A percentile compares a stretch with the other conserved stretches of the same genome.
Conservation (phyloP, 2,329 filamentous ascomycete species). For the Colletotrichum tabaci region DNA sequence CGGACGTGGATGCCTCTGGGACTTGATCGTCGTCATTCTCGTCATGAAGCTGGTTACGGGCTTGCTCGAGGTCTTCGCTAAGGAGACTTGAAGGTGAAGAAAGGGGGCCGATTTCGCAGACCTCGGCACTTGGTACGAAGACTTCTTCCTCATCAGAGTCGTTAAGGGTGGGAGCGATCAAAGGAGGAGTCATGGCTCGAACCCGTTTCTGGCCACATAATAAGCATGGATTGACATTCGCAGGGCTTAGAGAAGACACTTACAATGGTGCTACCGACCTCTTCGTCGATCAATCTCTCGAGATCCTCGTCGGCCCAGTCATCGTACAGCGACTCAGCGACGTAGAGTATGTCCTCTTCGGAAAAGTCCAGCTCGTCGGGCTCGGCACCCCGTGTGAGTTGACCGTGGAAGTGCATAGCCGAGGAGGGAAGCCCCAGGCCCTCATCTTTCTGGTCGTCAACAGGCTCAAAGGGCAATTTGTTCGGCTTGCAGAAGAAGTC, state of each 20-base stretch:
- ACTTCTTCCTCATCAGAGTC: constrained; percentile 27
- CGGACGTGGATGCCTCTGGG: neutral
- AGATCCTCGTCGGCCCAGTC: neutral
- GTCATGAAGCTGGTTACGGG: constrained; percentile 24
- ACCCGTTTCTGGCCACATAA: constrained; percentile 29
- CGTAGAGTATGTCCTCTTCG: constrained; percentile 22
- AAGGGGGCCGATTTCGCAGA: constrained; percentile 48
- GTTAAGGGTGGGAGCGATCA: neutral
- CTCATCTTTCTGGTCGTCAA: constrained; percentile 39
- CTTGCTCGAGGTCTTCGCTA: constrained; percentile 17
- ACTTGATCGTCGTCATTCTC: neutral
- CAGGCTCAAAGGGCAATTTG: constrained; percentile 29
- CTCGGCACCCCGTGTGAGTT: constrained; percentile 27
- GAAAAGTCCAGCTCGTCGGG: constrained; percentile 26
- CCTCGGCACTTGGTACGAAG: constrained; percentile 44
- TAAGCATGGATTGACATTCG: constrained; percentile 4
- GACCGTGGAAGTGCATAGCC: constrained; percentile 28
- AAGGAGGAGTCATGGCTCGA: constrained; percentile 11
- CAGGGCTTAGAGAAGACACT: neutral
- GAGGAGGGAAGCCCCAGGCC: constrained; percentile 31
- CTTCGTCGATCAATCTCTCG: constrained; percentile 15
- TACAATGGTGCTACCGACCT: constrained; percentile 4
- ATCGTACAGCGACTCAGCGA: constrained; percentile 11
- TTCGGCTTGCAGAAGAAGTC: constrained; percentile 30
- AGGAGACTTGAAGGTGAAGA: constrained; percentile 51